These are phyloP conservation scores for Brasilioporus rufonigricans DNA, from an alignment of 768 basidiomycete species.

Conservation along the genomic window DNA sequence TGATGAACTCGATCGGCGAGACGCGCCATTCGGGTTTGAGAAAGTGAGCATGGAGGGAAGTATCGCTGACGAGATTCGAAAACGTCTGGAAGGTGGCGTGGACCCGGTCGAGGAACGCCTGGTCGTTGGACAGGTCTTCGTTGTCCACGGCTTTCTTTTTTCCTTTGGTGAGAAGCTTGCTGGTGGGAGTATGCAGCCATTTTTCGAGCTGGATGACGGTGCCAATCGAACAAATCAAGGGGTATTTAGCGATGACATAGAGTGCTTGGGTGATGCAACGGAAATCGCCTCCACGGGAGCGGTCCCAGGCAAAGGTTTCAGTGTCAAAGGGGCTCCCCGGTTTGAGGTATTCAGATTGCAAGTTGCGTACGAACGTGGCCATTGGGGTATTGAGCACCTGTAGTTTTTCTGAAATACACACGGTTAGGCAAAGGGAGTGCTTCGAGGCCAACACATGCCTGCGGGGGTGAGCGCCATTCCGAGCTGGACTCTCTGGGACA, in stretches of 20 bases:
- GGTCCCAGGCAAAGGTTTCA: slow-evolving; percentile 49
- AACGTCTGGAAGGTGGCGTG: slow-evolving; percentile 47
- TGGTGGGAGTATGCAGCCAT: slow-evolving; percentile 41
- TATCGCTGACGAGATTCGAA: slow-evolving; percentile 41
- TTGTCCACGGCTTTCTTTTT: slow-evolving; percentile 20
- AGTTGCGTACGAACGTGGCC: slow-evolving; percentile 54
- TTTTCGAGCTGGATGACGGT: slow-evolving; percentile 44
- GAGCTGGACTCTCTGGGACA: slow-evolving; percentile 63
- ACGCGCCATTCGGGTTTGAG: slow-evolving; percentile 45
- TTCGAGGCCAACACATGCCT: slow-evolving; percentile 34
- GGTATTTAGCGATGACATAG: slow-evolving; percentile 47
- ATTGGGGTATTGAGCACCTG: slow-evolving; percentile 62
- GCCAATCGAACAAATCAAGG: slow-evolving; percentile 27
- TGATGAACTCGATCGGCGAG: slow-evolving; percentile 68
- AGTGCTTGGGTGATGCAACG: slow-evolving; percentile 56
- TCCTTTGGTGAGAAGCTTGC: slow-evolving; percentile 6
- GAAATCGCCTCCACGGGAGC: slow-evolving; percentile 51
- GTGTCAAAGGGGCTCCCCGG: slow-evolving; percentile 36
- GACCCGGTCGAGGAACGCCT: slow-evolving; percentile 35
- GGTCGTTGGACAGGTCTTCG: slow-evolving; percentile 28
- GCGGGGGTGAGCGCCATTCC: slow-evolving; percentile 76
- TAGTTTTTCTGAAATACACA: slow-evolving; percentile 50
- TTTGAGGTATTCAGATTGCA: slow-evolving; percentile 47
- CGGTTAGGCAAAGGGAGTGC: not conserved
- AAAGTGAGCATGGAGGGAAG: slow-evolving; percentile 37